Percentiles rank a stretch among this genome's conserved stretches.
Conservation (phyloP, 2,329 filamentous ascomycete genomes). For the Trichoderma simmonsii region DNA sequence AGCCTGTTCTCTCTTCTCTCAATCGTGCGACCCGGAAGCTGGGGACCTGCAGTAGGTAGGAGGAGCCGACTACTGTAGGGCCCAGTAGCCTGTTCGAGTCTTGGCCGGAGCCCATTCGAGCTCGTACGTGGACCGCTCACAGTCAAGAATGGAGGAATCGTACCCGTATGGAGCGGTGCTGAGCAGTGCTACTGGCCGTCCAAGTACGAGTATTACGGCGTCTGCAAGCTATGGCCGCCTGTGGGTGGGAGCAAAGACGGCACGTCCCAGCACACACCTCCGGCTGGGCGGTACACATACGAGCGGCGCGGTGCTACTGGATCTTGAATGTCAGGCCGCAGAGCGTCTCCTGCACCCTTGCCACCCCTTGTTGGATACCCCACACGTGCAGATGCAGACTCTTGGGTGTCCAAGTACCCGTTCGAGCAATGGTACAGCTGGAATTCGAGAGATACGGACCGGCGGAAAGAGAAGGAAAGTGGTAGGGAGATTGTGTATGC, state of each 20-base stretch:
- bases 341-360: slow-evolving; percentile 8
- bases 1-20: slow-evolving; percentile 15
- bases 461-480: background rate
- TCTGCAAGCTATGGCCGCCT: slow-evolving; percentile 2
- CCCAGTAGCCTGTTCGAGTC: background rate
- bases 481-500: background rate
- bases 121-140: slow-evolving; percentile 5
- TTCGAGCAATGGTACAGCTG: background rate
- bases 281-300: background rate
- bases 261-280: slow-evolving; percentile 3
- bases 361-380: background rate
- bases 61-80: slow-evolving; percentile 15
- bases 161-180: background rate
- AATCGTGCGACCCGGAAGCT: slow-evolving; percentile 1
- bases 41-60: slow-evolving; percentile 21
- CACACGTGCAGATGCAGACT: slow-evolving; percentile 9
- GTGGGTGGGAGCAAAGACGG: background rate
- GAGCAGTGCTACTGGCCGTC: background rate
- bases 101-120: background rate
- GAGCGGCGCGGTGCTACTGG: background rate
- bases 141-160: background rate
- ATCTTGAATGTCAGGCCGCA: slow-evolving; percentile 3
- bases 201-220: background rate
- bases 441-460: background rate
- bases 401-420: background rate